Percentiles rank a stretch among this genome's conserved stretches.
These are phyloP conservation scores for Talaromyces borbonicus DNA, from an alignment of 495 filamentous ascomycete species.

Conservation along the genomic window DNA sequence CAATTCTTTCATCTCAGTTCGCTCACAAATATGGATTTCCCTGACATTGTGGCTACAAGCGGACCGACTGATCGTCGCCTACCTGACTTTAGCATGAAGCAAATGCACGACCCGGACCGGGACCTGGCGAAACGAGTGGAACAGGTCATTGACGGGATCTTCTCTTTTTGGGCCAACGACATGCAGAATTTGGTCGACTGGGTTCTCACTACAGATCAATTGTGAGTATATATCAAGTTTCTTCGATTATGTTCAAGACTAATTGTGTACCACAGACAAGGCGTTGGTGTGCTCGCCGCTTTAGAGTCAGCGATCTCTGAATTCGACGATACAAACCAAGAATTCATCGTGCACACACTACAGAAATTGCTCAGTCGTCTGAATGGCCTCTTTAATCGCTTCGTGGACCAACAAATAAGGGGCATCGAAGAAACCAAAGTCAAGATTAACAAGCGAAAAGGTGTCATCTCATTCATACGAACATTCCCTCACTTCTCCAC, in stretches of 20 bases:
- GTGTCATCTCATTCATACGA: conserved; percentile 87
- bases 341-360: conserved; percentile 71
- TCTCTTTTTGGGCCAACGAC: conserved; percentile 67
- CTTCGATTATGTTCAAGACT: conserved; percentile 7
- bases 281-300: conserved; percentile 74
- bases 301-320: conserved; percentile 67
- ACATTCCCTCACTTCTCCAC: conserved; percentile 79
- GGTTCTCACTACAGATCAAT: conserved; percentile 66
- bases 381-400: conserved; percentile 68
- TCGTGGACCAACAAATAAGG: conserved; percentile 88
- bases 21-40: conserved; percentile 64
- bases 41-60: conserved; percentile 59
- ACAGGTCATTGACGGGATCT: conserved; percentile 79
- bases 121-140: conserved; percentile 68
- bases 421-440: conserved; percentile 99
- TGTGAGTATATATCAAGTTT: conserved; percentile 41
- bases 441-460: conserved; percentile 96
- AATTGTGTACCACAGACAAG: conserved; percentile 47
- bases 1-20: conserved; percentile 89
- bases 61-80: conserved; percentile 57
- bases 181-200: conserved; percentile 77
- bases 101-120: conserved; percentile 75
- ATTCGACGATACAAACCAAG: conserved; percentile 80
- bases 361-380: conserved; percentile 72
- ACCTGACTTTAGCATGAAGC: conserved; percentile 58